Base-by-base conservation (phyloP, 202 grass and related monocot genomes). In the Eragrostis tef region DNA sequence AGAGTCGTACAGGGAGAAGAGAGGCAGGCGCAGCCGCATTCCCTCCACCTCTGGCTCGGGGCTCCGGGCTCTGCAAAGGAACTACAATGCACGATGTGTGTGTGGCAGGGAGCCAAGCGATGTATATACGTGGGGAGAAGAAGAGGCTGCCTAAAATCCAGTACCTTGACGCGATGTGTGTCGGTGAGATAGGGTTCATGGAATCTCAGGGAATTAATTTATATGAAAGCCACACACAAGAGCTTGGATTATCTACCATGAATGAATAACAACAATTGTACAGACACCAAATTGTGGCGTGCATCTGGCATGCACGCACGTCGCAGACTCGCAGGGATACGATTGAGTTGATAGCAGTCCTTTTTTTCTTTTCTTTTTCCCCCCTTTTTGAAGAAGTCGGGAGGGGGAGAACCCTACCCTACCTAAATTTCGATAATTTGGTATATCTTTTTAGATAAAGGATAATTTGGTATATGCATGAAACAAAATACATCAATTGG, bases 1-100 rank as follows among this genome's bases (percentile, higher is more conserved):
- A 11, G 60, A 60, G 26, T 26, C 85, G 54, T 82, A 87, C 79
- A 4, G 15, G 78, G 11, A 51, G 84, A 60, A 3, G 48, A 16
- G 16, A 27, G 21, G 80, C 59, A 42, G 58, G 31, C 36, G 75
- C 64, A 25, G 77, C 1, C 26, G 75, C 83, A 73, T 86, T 56
- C 54, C 47, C 34, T 50, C 65, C 20, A 13, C 29, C 49, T 21
- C 27, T 0, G n/a, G 5, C 74, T n/a, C 15, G 15, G 77, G 50
- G 31, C 11, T 9, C 59, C 45, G 6, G 58, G 13, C 66, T 41
- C 51, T 70, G 65, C 74, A 70, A 47, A 11, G 65, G 9, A 49
- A 49, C 26, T 7, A 36, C 78, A 44, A 21, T 29, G 67, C 79
- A 4, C 11, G 50, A 15, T 9, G 25, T 21, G 53, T 21, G 53